phyloP scores from a whole-genome alignment of 2,329 filamentous ascomycete genomes.

The Pseudogymnoascus sp. region DNA sequence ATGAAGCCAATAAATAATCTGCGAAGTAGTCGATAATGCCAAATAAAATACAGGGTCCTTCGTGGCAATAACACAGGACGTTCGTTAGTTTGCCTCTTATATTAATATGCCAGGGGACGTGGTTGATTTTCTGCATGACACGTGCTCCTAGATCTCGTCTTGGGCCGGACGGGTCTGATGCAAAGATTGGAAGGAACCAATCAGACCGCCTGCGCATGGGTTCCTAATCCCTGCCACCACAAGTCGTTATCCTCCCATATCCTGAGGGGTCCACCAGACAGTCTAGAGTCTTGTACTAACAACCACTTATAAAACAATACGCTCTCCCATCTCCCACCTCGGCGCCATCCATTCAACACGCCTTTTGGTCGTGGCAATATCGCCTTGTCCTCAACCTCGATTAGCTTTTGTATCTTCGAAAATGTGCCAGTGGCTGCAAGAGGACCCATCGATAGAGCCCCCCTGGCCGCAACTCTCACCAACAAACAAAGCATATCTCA shows the following conservation, averaged over 20 bases:
- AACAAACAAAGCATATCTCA: not conserved
- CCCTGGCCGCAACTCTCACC: constrained; percentile 2
- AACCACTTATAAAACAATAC: constrained; percentile 1
- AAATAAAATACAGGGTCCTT: not conserved
- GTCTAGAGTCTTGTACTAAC: not conserved
- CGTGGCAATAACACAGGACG: not conserved
- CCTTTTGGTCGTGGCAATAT: not conserved
- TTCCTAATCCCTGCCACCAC: not conserved
- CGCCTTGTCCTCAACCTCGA: not conserved
- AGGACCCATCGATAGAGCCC: constrained; percentile 8
- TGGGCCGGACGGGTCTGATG: not conserved
- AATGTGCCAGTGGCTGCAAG: constrained; percentile 6
- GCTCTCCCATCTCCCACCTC: constrained; percentile 5
- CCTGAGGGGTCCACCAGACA: constrained; percentile 1
- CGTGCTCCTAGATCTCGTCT: not conserved
- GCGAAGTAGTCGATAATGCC: not conserved
- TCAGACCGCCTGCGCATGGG: not conserved
- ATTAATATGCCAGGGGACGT: constrained; percentile 1
- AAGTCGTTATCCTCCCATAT: constrained; percentile 4
- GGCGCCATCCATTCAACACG: not conserved
- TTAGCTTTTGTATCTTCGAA: not conserved
- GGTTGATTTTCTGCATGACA: constrained; percentile 8
- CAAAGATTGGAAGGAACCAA: constrained; percentile 1
- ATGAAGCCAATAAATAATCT: not conserved
- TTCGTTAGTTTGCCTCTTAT: not conserved